These are phyloP conservation scores for Tagetes erecta DNA, from an alignment of 129 eudicot genomes.

Conservation along the genomic window DNA sequence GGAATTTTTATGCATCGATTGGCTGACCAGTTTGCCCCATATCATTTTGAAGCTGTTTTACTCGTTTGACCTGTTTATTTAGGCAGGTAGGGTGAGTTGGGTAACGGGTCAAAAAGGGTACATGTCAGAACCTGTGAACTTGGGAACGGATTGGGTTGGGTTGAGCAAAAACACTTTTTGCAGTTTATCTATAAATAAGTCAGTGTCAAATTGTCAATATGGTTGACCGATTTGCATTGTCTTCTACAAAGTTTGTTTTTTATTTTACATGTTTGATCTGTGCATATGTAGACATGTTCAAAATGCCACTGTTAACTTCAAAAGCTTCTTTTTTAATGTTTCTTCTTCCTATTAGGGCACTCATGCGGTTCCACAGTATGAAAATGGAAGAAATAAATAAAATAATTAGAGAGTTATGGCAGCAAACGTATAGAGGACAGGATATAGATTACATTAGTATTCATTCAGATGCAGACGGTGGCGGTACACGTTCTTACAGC, in stretches of 20 bases:
- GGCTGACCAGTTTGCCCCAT: neutral
- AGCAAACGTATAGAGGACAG: conserved; percentile 98
- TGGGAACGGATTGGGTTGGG: neutral
- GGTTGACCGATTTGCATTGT: neutral
- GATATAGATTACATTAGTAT: conserved; percentile 94
- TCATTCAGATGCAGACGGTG: conserved; percentile 91
- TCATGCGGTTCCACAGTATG: conserved; percentile 95
- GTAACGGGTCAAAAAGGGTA: neutral
- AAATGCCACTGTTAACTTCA: conserved; percentile 4
- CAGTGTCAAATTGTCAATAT: neutral
- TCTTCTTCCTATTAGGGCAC: conserved; percentile 48
- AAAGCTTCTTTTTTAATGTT: neutral
- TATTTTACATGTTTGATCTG: neutral
- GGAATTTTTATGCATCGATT: neutral
- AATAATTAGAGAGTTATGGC: conserved; percentile 95
- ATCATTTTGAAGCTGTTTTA: neutral
- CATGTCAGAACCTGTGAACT: neutral
- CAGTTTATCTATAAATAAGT: neutral
- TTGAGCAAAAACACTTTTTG: neutral
- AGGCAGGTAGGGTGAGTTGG: neutral
- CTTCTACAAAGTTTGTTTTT: neutral
- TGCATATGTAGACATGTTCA: neutral
- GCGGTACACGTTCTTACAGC: conserved; percentile 96
- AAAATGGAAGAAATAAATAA: conserved; percentile 98
- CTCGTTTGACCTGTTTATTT: neutral